Conservation (phyloP, 2,329 filamentous ascomycete species). For the Meredithiella fracta region DNA sequence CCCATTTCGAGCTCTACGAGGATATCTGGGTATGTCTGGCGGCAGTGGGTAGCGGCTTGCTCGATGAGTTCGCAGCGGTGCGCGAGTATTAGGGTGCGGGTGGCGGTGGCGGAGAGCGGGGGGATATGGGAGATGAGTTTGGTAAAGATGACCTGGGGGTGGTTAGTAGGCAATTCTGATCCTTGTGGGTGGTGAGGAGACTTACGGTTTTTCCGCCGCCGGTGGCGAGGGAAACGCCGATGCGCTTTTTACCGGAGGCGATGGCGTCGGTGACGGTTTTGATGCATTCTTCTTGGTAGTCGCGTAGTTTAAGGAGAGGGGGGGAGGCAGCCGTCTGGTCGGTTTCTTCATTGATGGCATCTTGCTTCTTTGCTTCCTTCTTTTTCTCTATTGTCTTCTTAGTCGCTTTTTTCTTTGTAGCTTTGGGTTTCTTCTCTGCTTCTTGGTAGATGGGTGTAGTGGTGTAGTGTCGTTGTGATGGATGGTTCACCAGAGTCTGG, state of each 20-base stretch:
- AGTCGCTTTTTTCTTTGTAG: neutral
- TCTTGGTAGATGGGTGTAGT: neutral
- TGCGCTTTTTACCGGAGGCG: slow-evolving; percentile 53
- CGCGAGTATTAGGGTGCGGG: slow-evolving; percentile 76
- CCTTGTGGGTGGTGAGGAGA: slow-evolving; percentile 12
- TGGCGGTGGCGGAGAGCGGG: slow-evolving; percentile 37
- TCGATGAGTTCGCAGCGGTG: slow-evolving; percentile 88
- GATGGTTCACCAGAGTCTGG: too few relatives aligned
- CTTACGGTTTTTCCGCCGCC: slow-evolving; percentile 74
- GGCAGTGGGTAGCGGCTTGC: slow-evolving; percentile 78
- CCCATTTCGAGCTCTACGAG: slow-evolving; percentile 88
- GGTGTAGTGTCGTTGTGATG: neutral
- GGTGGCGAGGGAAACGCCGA: slow-evolving; percentile 75
- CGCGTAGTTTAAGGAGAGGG: slow-evolving; percentile 39
- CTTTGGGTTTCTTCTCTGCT: neutral
- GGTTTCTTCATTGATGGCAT: neutral
- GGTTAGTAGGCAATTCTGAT: slow-evolving; percentile 1
- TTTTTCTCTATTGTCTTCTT: neutral
- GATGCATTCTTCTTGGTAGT: slow-evolving; percentile 88
- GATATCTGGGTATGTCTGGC: slow-evolving; percentile 61
- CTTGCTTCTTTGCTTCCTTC: neutral
- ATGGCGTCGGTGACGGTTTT: slow-evolving; percentile 59
- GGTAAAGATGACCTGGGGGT: slow-evolving; percentile 70
- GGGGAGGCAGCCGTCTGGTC: neutral
- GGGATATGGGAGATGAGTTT: slow-evolving; percentile 71